A percentile compares a stretch with the other conserved stretches of the same genome.
Evolutionary conservation across 2,329 filamentous ascomycete species (phyloP).

Genomic region (Plectosphaerella sp.): DNA sequence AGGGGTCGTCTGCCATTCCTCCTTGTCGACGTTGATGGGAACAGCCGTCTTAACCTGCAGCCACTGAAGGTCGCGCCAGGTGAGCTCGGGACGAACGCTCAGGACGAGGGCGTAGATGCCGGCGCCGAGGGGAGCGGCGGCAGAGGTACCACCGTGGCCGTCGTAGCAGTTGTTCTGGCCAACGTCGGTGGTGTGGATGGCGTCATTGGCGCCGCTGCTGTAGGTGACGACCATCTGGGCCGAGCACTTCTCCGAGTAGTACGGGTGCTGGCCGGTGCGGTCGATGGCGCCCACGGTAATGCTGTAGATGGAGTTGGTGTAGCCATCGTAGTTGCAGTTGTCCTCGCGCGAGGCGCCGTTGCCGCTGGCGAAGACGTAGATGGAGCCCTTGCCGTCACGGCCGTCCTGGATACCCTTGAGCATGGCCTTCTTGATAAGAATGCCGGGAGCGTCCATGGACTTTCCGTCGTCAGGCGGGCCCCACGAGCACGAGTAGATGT

Average conservation of each 20-base stretch:
- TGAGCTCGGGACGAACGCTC: slow-evolving; percentile 77
- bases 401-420: slow-evolving; percentile 88
- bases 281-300: slow-evolving; percentile 95
- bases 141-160: slow-evolving; percentile 90
- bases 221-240: slow-evolving; percentile 95
- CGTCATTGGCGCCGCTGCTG: slow-evolving; percentile 82
- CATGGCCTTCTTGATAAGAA: slow-evolving; percentile 87
- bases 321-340: slow-evolving; percentile 99
- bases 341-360: slow-evolving; percentile 85
- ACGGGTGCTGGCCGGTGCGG: slow-evolving; percentile 79
- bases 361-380: slow-evolving; percentile 95
- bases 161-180: slow-evolving; percentile 74
- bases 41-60: slow-evolving; percentile 81
- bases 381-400: slow-evolving; percentile 75
- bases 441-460: slow-evolving; percentile 89
- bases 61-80: slow-evolving; percentile 94
- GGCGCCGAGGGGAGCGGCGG: slow-evolving; percentile 86
- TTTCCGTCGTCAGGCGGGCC: slow-evolving; percentile 89
- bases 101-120: slow-evolving; percentile 89
- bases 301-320: slow-evolving; percentile 99
- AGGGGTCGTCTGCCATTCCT: slow-evolving; percentile 75
- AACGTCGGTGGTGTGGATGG: slow-evolving; percentile 96
- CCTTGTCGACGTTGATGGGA: slow-evolving; percentile 64
- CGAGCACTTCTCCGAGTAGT: slow-evolving; percentile 95
- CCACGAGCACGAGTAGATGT: slow-evolving; percentile 99